Percentiles rank a stretch among this genome's conserved stretches.
phyloP scores from a whole-genome alignment of 75 land plant species.

The Chamaecyparis obtusa region DNA sequence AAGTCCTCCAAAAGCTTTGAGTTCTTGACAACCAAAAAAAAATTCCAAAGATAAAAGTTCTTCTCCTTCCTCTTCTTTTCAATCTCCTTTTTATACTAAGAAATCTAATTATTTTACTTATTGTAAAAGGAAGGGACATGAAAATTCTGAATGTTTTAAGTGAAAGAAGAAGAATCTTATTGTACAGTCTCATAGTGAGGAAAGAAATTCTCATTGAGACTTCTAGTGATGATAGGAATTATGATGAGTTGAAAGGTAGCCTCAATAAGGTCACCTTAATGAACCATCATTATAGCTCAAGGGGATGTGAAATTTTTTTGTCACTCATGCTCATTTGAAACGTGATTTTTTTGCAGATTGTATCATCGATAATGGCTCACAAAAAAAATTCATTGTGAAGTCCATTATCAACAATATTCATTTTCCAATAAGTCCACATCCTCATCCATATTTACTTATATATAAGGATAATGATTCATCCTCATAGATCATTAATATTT shows the following conservation, averaged over 20 bases:
- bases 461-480: background rate
- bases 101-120: background rate
- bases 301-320: no score
- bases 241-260: no score
- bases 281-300: no score
- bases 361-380: no score
- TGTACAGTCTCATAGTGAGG: no score
- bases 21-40: background rate
- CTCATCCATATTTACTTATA: background rate
- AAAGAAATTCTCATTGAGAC: no score
- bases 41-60: background rate
- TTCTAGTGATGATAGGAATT: no score
- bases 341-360: background rate
- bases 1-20: background rate
- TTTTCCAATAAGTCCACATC: background rate
- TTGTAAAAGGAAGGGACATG: background rate
- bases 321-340: background rate
- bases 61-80: background rate
- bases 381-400: no score
- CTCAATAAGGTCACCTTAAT: no score
- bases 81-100: no score
- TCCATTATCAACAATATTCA: background rate
- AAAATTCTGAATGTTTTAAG: background rate
- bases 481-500: background rate
- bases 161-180: background rate